Conservation (phyloP, 1,284 basidiomycete genomes). For the Cryptococcus floricola region DNA sequence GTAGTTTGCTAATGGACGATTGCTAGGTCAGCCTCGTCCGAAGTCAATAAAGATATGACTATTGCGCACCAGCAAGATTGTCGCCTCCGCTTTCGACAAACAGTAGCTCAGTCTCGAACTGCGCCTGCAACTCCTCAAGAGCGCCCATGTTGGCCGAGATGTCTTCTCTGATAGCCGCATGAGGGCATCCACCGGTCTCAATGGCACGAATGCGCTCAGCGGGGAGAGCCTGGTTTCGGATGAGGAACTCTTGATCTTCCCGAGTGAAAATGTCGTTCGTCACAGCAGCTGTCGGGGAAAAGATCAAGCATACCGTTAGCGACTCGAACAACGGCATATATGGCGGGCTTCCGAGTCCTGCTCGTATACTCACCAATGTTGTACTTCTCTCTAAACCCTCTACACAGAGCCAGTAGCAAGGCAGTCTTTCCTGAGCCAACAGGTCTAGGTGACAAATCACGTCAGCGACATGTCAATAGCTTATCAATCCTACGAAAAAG, state of each 20-base stretch:
- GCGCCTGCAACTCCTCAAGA: constrained; percentile 19
- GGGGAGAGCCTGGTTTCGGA: constrained; percentile 83
- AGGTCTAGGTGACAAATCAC: constrained; percentile 56
- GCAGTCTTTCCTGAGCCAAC: constrained; percentile 98
- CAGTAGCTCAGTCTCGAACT: constrained; percentile 63
- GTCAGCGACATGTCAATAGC: background rate
- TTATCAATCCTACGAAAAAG: constrained; percentile 2
- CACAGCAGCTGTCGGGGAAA: constrained; percentile 65
- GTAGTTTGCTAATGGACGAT: constrained; percentile 68
- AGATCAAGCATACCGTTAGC: background rate
- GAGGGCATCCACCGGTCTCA: constrained; percentile 92
- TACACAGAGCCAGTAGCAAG: constrained; percentile 86
- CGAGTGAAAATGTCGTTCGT: constrained; percentile 97
- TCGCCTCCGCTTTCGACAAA: constrained; percentile 65
- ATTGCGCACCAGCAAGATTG: constrained; percentile 17
- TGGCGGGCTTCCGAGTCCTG: background rate
- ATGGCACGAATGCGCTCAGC: constrained; percentile 86
- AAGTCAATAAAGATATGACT: too few relatives aligned
- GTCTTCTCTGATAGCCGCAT: constrained; percentile 94
- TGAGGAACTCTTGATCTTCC: constrained; percentile 96
- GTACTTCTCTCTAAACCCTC: constrained; percentile 71
- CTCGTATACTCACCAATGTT: constrained; percentile 74
- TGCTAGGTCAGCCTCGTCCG: background rate
- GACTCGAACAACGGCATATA: background rate
- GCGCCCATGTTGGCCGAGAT: constrained; percentile 89